Conservation (phyloP, 2,329 filamentous ascomycete species). For the Talaromyces sp. region DNA sequence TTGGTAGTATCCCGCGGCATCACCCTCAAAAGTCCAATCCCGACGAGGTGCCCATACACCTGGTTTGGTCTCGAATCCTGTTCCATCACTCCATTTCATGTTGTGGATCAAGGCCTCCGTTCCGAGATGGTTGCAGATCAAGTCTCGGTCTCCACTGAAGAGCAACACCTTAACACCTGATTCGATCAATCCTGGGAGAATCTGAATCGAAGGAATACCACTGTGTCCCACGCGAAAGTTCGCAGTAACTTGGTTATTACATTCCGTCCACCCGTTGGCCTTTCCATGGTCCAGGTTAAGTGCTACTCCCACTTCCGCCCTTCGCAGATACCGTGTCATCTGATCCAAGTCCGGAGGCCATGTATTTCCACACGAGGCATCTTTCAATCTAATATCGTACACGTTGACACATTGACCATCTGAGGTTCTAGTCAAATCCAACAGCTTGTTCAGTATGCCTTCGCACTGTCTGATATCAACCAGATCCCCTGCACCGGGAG, state of each 20-base stretch:
- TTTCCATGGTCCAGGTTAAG: constrained; percentile 80
- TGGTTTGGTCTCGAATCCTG: constrained; percentile 81
- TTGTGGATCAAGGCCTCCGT: constrained; percentile 88
- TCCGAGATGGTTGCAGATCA: constrained; percentile 96
- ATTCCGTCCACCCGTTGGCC: constrained; percentile 86
- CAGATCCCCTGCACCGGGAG: constrained; percentile 55
- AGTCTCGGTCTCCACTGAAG: constrained; percentile 88
- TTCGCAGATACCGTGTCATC: constrained; percentile 80
- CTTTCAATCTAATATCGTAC: constrained; percentile 85
- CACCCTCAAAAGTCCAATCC: constrained; percentile 89
- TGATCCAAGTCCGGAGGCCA: constrained; percentile 84
- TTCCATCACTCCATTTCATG: constrained; percentile 86
- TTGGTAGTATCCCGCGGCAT: constrained; percentile 88
- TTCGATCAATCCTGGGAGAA: constrained; percentile 75
- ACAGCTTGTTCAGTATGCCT: constrained; percentile 67
- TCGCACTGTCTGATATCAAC: constrained; percentile 75
- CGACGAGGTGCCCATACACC: constrained; percentile 88
- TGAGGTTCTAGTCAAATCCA: constrained; percentile 59
- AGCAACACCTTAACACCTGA: constrained; percentile 71
- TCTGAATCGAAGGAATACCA: constrained; percentile 60
- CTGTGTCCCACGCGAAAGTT: constrained; percentile 70
- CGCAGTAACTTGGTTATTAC: constrained; percentile 70
- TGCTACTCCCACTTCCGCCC: constrained; percentile 71
- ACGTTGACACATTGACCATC: constrained; percentile 77
- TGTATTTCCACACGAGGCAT: constrained; percentile 88